A percentile compares a stretch with the other conserved stretches of the same genome.
Conservation (phyloP, 495 filamentous ascomycete genomes). For the Ramalina peruviana region DNA sequence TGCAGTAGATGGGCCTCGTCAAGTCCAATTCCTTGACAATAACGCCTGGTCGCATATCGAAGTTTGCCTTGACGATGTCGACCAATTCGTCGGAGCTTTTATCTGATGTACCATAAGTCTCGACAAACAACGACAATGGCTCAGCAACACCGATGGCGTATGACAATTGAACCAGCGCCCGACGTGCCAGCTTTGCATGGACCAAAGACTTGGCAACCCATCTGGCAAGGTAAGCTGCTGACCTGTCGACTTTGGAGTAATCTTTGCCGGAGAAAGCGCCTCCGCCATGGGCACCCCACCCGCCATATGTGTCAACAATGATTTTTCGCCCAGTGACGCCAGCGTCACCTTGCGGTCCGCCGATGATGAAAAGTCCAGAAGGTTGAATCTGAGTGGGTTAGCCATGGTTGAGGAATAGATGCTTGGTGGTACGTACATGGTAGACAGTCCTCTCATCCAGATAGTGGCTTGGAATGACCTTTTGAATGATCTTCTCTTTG, state of each 20-base stretch:
- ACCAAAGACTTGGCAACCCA: slow-evolving; percentile 99
- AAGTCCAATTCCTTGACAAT: slow-evolving; percentile 97
- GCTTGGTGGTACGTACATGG: slow-evolving; percentile 46
- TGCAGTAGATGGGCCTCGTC: slow-evolving; percentile 88
- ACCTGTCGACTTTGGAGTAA: slow-evolving; percentile 99
- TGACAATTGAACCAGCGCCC: slow-evolving; percentile 89
- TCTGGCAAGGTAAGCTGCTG: slow-evolving; percentile 89
- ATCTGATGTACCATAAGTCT: slow-evolving; percentile 68
- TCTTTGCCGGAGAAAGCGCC: slow-evolving; percentile 99
- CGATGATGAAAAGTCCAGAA: slow-evolving; percentile 96
- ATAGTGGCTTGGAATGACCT: slow-evolving; percentile 81
- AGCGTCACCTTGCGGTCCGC: slow-evolving; percentile 96
- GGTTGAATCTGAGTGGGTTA: slow-evolving; percentile 66
- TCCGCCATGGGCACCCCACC: slow-evolving; percentile 98
- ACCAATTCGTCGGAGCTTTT: slow-evolving; percentile 70
- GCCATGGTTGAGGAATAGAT: background rate
- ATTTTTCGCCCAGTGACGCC: slow-evolving; percentile 99
- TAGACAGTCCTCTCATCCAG: slow-evolving; percentile 87
- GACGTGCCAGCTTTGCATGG: slow-evolving; percentile 71
- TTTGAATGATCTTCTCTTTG: slow-evolving; percentile 92
- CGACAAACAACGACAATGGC: slow-evolving; percentile 83
- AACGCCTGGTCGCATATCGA: slow-evolving; percentile 92
- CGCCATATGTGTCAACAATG: slow-evolving; percentile 99
- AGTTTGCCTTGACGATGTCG: slow-evolving; percentile 85
- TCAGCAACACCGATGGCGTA: slow-evolving; percentile 98